Percentiles rank a stretch among this genome's conserved stretches.
Evolutionary conservation across 768 basidiomycete species (phyloP).

Genomic region (Megacollybia marginata): DNA sequence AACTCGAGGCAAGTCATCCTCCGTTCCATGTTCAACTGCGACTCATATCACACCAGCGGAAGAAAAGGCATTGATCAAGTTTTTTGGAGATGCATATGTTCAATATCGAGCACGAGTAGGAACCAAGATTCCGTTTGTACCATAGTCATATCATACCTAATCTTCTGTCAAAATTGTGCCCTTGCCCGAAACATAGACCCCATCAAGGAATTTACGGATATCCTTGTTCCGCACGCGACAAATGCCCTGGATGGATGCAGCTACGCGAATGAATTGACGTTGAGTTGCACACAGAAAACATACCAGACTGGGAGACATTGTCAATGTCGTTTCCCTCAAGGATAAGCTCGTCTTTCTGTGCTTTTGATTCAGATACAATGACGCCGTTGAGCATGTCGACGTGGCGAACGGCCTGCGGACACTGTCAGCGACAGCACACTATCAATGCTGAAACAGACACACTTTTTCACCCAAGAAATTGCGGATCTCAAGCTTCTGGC

Average conservation of each 20-base stretch:
- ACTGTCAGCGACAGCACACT: not conserved
- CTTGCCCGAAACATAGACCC: conserved; percentile 86
- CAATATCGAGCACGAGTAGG: conserved; percentile 69
- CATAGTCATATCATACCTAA: conserved; percentile 31
- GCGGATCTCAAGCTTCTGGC: conserved; percentile 75
- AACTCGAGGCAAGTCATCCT: conserved; percentile 57
- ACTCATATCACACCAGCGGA: conserved; percentile 48
- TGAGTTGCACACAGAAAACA: conserved; percentile 6
- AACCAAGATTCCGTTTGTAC: conserved; percentile 85
- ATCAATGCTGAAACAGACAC: conserved; percentile 8
- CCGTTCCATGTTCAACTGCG: not conserved
- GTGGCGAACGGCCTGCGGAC: conserved; percentile 76
- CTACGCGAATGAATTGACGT: conserved; percentile 24
- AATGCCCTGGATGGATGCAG: conserved; percentile 94
- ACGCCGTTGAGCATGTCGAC: conserved; percentile 92
- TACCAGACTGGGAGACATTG: conserved; percentile 94
- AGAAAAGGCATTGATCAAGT: conserved; percentile 68
- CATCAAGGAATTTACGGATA: conserved; percentile 98
- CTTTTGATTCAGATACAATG: conserved; percentile 73
- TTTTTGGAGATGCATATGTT: conserved; percentile 87
- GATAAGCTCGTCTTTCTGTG: conserved; percentile 92
- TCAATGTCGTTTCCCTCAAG: conserved; percentile 94
- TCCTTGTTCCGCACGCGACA: conserved; percentile 99
- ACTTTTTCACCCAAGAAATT: conserved; percentile 96
- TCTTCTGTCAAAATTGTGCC: conserved; percentile 52